Conservation (phyloP, 345 rosid species). For the Psidium guajava region DNA sequence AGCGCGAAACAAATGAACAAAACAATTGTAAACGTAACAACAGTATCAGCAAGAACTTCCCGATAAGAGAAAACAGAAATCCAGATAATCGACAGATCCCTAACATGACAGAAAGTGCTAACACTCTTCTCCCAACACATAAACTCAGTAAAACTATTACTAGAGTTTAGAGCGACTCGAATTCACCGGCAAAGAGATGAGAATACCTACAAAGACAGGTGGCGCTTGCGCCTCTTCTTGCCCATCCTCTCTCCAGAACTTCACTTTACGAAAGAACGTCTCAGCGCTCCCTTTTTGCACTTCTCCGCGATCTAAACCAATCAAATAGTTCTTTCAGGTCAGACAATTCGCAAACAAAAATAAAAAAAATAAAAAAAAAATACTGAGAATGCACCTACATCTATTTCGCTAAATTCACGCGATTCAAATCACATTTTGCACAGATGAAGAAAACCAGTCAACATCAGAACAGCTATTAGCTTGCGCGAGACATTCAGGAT, state of each 20-base stretch:
- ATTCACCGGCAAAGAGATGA: not conserved
- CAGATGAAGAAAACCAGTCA: not conserved
- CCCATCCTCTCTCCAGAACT: slow-evolving; percentile 97
- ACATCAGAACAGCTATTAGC: not conserved
- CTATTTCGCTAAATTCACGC: not conserved
- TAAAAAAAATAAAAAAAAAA: not conserved
- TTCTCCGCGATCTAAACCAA: slow-evolving; percentile 72
- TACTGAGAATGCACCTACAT: not conserved
- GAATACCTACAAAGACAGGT: slow-evolving; percentile 98
- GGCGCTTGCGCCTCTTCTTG: slow-evolving; percentile 96
- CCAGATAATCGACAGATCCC: not conserved
- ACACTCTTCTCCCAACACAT: not conserved
- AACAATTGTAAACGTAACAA: not conserved
- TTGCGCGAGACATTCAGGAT: not conserved
- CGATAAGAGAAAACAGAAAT: not conserved
- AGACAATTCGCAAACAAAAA: not conserved
- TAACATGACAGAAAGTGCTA: not conserved
- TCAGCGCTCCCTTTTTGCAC: slow-evolving; percentile 86
- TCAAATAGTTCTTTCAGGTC: not conserved
- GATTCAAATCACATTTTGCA: not conserved
- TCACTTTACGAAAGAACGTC: slow-evolving; percentile 90
- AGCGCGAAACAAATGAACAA: not conserved
- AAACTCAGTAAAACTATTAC: not conserved
- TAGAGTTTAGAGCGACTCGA: not conserved
- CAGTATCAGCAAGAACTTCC: not conserved